Percentiles rank a stretch among this genome's conserved stretches.
Evolutionary conservation across 129 eudicot species (phyloP).

Genomic region (Flaveria bidentis): DNA sequence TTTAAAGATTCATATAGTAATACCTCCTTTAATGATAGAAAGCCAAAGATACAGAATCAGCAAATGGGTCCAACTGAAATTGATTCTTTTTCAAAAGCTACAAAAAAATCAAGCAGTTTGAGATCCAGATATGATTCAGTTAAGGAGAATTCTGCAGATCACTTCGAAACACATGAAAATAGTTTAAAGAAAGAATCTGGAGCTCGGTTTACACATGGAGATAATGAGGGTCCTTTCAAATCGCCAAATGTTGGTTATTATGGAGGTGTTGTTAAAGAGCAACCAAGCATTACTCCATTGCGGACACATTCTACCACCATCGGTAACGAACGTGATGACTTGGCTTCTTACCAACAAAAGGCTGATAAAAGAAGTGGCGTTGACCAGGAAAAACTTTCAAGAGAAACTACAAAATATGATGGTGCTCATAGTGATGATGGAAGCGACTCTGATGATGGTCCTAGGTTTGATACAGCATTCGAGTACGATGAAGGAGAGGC

Average conservation of each 20-base stretch:
- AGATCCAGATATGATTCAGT: constrained; percentile 45
- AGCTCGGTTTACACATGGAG: constrained; percentile 17
- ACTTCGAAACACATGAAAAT: constrained; percentile 30
- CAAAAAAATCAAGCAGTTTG: constrained; percentile 32
- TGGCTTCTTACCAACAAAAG: constrained; percentile 28
- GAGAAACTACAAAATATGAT: constrained; percentile 32
- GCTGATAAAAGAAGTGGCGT: constrained; percentile 28
- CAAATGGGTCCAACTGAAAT: constrained; percentile 20
- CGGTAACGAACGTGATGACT: constrained; percentile 26
- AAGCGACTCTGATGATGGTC: constrained; percentile 48
- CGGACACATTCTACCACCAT: constrained; percentile 40
- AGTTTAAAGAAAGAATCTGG: constrained; percentile 17
- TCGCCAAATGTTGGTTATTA: constrained; percentile 31
- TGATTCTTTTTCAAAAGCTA: constrained; percentile 23
- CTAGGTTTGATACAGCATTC: constrained; percentile 43
- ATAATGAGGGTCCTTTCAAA: constrained; percentile 22
- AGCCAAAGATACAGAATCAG: constrained; percentile 40
- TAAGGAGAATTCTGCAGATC: constrained; percentile 25
- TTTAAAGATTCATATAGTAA: constrained; percentile 33
- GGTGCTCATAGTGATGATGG: constrained; percentile 33
- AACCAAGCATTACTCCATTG: constrained; percentile 39
- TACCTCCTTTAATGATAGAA: constrained; percentile 37
- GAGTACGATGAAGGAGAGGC: constrained; percentile 51
- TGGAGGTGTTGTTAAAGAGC: constrained; percentile 9
- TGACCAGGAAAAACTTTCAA: constrained; percentile 28